Evolutionary conservation across 768 basidiomycete genomes (phyloP).

Genomic region (Lactarius trivialis): DNA sequence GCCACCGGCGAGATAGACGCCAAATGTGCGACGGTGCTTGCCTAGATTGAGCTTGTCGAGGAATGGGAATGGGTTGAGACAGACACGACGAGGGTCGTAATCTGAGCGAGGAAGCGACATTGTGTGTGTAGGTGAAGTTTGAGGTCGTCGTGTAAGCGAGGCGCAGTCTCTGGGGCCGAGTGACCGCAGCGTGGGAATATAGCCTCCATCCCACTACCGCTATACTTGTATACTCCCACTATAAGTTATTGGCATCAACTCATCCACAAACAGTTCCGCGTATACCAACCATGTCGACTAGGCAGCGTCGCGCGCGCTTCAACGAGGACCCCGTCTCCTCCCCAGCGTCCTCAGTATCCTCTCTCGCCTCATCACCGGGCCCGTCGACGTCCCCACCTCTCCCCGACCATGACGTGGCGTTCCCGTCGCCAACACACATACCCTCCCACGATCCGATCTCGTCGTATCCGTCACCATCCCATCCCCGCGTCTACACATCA

Average conservation of each 20-base stretch:
- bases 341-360: constrained; percentile 8
- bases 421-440: constrained; percentile 2
- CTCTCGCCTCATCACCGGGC: constrained; percentile 7
- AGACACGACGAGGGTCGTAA: constrained; percentile 86
- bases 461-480: background rate
- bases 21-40: constrained; percentile 72
- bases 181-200: constrained; percentile 5
- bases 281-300: constrained; percentile 1
- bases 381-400: too few relatives aligned
- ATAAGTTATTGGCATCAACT: too few relatives aligned
- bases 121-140: background rate
- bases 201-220: too few relatives aligned
- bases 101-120: constrained; percentile 65
- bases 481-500: background rate
- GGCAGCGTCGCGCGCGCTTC: constrained; percentile 17
- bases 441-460: background rate
- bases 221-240: too few relatives aligned
- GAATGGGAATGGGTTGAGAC: constrained; percentile 74
- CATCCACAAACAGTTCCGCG: background rate
- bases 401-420: constrained; percentile 2
- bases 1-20: constrained; percentile 88
- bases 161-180: background rate
- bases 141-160: background rate
- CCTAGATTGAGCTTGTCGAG: constrained; percentile 51
- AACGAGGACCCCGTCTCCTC: constrained; percentile 14